A percentile compares a stretch with the other conserved stretches of the same genome.
Conservation (phyloP, 2,329 filamentous ascomycete genomes). For the Botrytis sinoallii region DNA sequence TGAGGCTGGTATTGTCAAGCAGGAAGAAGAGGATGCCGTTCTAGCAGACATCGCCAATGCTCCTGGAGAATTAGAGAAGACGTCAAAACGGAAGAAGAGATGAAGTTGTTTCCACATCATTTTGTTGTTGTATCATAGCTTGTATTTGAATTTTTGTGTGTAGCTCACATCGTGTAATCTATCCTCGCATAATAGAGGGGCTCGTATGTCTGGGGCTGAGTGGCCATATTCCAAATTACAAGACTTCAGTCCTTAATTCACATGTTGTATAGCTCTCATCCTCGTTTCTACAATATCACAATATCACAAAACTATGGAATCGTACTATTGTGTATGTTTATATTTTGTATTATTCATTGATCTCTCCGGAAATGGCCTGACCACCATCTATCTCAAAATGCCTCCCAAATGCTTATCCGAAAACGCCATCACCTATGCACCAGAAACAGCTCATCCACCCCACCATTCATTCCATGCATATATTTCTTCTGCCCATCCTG, state of each 20-base stretch:
- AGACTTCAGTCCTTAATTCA: not conserved
- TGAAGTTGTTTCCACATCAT: not conserved
- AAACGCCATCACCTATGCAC: not conserved
- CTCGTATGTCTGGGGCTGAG: not conserved
- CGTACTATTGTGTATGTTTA: not conserved
- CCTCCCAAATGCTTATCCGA: not conserved
- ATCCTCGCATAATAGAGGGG: not conserved
- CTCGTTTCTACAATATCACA: not conserved
- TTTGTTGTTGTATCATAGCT: not conserved
- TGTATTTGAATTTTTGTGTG: not conserved
- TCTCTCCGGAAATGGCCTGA: not conserved
- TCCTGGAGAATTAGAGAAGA: slow-evolving; percentile 21
- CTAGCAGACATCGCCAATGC: slow-evolving; percentile 27
- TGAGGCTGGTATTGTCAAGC: not conserved
- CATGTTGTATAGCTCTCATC: not conserved
- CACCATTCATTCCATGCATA: not conserved
- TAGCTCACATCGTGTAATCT: not conserved
- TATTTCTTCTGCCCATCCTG: too few species aligned
- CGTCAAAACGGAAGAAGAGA: slow-evolving; percentile 13
- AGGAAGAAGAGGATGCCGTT: not conserved
- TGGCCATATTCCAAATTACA: not conserved
- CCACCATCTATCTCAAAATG: not conserved
- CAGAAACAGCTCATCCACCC: not conserved
- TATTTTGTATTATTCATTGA: not conserved
- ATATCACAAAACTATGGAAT: not conserved